Conservation (phyloP, 2,329 filamentous ascomycete species). For the Pyrenophora tritici-repentis region DNA sequence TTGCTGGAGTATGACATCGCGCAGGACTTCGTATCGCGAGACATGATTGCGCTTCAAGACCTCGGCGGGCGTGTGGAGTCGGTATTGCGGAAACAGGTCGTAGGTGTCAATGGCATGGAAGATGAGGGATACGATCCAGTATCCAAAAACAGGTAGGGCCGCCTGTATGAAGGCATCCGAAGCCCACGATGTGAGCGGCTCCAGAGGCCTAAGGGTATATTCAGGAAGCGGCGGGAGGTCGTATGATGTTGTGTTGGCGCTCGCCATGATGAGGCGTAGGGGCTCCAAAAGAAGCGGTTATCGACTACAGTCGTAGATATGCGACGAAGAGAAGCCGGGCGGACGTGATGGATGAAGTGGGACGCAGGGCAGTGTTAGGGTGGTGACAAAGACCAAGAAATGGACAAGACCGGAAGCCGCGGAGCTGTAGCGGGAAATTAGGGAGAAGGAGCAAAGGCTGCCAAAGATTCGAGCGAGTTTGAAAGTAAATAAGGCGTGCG, state of each 20-base stretch:
- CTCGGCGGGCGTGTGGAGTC: constrained; percentile 92
- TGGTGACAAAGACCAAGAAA: constrained; percentile 10
- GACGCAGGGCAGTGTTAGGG: constrained; percentile 8
- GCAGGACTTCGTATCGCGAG: constrained; percentile 79
- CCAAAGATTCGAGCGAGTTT: not conserved
- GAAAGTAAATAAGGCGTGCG: not conserved
- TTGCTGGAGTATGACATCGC: constrained; percentile 92
- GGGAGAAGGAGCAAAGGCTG: constrained; percentile 26
- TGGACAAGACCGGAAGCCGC: constrained; percentile 29
- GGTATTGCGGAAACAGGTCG: constrained; percentile 87
- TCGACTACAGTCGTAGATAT: constrained; percentile 4
- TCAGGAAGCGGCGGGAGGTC: constrained; percentile 82
- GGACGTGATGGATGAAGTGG: constrained; percentile 3
- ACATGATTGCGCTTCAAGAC: constrained; percentile 86
- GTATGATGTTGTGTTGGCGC: constrained; percentile 55
- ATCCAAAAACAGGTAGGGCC: constrained; percentile 76
- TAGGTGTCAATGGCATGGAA: constrained; percentile 87
- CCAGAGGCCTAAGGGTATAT: constrained; percentile 73
- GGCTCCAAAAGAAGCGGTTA: constrained; percentile 9
- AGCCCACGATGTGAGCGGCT: constrained; percentile 75
- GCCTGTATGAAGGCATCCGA: constrained; percentile 81
- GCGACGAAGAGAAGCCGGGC: not conserved
- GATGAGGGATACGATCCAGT: constrained; percentile 84
- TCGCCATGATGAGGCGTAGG: constrained; percentile 40
- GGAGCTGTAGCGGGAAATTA: constrained; percentile 29